Evolutionary conservation across 2,329 filamentous ascomycete species (phyloP).

Genomic region (Ophiobolus disseminans): DNA sequence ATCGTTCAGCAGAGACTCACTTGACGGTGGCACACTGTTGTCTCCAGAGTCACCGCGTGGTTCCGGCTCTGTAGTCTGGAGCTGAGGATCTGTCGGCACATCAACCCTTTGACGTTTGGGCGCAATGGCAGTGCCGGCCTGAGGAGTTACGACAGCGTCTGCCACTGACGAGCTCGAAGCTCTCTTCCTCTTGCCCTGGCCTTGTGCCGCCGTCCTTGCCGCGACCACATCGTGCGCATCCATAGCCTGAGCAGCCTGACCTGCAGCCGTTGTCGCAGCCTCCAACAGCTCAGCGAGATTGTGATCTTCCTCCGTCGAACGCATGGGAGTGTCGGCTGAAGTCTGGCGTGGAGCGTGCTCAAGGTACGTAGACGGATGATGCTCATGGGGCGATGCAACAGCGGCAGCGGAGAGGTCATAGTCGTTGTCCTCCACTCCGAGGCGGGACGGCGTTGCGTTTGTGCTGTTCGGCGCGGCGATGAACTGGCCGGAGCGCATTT

Average conservation of each 20-base stretch:
- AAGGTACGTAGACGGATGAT: conserved; percentile 22
- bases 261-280: conserved; percentile 46
- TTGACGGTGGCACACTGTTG: conserved; percentile 21
- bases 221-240: conserved; percentile 8
- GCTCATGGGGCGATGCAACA: conserved; percentile 18
- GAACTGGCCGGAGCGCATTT: conserved; percentile 39
- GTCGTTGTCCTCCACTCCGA: conserved; percentile 26
- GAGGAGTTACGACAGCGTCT: conserved; percentile 4
- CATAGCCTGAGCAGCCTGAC: conserved; percentile 28
- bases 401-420: conserved; percentile 28
- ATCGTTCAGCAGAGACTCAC: conserved; percentile 41
- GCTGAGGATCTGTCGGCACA: conserved; percentile 23
- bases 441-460: conserved; percentile 28
- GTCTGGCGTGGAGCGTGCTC: conserved; percentile 21
- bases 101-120: conserved; percentile 32
- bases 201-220: conserved; percentile 8
- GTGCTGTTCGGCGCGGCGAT: conserved; percentile 26
- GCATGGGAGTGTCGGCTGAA: conserved; percentile 14
- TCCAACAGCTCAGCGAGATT: conserved; percentile 46
- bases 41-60: conserved; percentile 6
- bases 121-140: conserved; percentile 8
- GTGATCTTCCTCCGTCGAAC: conserved; percentile 36
- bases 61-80: conserved; percentile 8
- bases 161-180: conserved; percentile 13
- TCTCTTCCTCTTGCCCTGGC: conserved; percentile 39